Conservation (phyloP, 169 alveolate species). For the Blepharisma undulans region DNA sequence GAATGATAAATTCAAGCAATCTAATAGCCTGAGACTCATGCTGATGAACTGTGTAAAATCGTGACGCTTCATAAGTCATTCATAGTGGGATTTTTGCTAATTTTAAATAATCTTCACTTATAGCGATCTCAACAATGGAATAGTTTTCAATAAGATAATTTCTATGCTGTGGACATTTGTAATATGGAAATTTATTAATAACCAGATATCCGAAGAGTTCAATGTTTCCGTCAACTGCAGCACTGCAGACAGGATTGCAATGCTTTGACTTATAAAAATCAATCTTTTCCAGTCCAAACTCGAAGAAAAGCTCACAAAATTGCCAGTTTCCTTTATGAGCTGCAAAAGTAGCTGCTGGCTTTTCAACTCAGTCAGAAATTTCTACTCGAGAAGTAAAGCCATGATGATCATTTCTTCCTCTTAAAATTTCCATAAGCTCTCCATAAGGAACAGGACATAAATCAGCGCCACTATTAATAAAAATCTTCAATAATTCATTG, state of each 20-base stretch:
- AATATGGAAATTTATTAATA: background rate
- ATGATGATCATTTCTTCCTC: background rate
- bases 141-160: background rate
- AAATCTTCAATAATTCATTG: background rate
- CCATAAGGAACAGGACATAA: background rate
- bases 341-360: background rate
- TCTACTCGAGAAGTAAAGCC: background rate
- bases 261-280: background rate
- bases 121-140: background rate
- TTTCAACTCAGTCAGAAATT: background rate
- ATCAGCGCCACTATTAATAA: background rate
- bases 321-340: background rate
- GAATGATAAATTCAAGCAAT: background rate
- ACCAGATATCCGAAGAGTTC: background rate
- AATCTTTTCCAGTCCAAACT: background rate
- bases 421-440: background rate
- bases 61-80: conserved; percentile 29
- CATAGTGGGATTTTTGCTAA: background rate
- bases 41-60: background rate
- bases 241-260: conserved; percentile 20
- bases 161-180: background rate
- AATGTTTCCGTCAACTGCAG: background rate
- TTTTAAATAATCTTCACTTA: background rate
- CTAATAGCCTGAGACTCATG: background rate
- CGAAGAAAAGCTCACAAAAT: background rate